A percentile compares a stretch with the other conserved stretches of the same genome.
These are phyloP conservation scores for Kwoniella sp. DNA, from an alignment of 768 basidiomycete genomes.

Conservation along the genomic window DNA sequence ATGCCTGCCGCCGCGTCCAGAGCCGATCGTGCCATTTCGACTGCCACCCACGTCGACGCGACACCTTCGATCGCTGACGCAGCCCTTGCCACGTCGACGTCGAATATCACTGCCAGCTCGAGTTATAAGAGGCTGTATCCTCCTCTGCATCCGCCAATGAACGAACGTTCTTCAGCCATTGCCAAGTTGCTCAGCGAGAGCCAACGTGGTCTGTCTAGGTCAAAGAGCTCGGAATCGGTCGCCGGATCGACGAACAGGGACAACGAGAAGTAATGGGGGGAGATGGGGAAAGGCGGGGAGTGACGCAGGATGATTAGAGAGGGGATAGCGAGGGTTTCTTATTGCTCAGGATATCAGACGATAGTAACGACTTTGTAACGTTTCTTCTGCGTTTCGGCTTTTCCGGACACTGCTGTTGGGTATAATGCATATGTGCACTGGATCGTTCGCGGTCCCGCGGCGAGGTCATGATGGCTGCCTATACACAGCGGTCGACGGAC, in stretches of 20 bases:
- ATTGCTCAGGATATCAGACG: background rate
- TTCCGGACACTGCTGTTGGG: no score
- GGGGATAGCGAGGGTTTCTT: background rate
- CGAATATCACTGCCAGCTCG: background rate
- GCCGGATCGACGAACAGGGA: no score
- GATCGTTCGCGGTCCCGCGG: no score
- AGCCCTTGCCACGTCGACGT: background rate
- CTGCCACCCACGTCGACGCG: background rate
- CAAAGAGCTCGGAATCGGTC: no score
- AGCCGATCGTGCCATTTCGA: background rate
- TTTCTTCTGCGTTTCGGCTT: background rate
- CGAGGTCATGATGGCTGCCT: no score
- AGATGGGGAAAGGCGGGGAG: no score
- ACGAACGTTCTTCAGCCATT: slow-evolving; percentile 31
- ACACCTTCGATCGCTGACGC: background rate
- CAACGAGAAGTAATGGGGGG: no score
- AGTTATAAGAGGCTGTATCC: slow-evolving; percentile 20
- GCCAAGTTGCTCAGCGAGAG: background rate
- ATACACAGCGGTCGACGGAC: no score
- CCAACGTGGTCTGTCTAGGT: no score
- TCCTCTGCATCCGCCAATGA: slow-evolving; percentile 19
- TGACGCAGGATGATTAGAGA: slow-evolving; percentile 1
- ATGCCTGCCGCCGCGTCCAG: background rate
- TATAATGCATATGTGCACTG: no score
- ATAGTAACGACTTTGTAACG: background rate